phyloP scores from a whole-genome alignment of 1,284 basidiomycete genomes.

The Mycosarcoma mackinlayi region DNA sequence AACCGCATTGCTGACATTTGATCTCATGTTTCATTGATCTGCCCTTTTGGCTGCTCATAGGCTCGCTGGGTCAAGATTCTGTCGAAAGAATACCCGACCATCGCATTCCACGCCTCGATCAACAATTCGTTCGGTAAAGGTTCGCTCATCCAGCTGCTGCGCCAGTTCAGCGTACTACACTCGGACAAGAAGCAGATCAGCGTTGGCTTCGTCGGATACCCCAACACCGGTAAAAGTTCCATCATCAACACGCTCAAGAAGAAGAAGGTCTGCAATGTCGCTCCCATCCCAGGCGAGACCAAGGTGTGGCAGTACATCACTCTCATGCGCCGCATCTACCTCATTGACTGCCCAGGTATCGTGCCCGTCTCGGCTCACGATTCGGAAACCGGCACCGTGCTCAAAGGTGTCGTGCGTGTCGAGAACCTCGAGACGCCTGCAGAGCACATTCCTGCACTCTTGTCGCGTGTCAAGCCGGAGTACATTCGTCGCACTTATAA shows the following conservation, averaged over 20 bases:
- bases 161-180: constrained; percentile 96
- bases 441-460: constrained; percentile 88
- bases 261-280: constrained; percentile 96
- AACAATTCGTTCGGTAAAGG: constrained; percentile 99
- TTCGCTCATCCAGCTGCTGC: constrained; percentile 93
- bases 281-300: constrained; percentile 97
- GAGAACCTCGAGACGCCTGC: constrained; percentile 93
- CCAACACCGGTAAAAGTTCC: constrained; percentile 96
- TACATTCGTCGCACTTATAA: constrained; percentile 91
- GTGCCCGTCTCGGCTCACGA: constrained; percentile 92
- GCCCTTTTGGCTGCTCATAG: constrained; percentile 70
- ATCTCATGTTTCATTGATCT: not conserved
- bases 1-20: constrained; percentile 22
- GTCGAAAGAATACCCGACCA: constrained; percentile 91
- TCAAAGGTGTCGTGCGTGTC: constrained; percentile 96
- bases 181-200: constrained; percentile 99
- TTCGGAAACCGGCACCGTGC: constrained; percentile 88
- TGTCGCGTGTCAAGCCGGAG: constrained; percentile 88
- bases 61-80: constrained; percentile 97
- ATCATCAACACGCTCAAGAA: constrained; percentile 99
- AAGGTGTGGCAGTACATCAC: constrained; percentile 99
- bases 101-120: constrained; percentile 98
- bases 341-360: constrained; percentile 99
- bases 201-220: constrained; percentile 97
- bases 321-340: constrained; percentile 92